Evolutionary conservation across 2,329 filamentous ascomycete species (phyloP).

Genomic region (Colletotrichum godetiae): DNA sequence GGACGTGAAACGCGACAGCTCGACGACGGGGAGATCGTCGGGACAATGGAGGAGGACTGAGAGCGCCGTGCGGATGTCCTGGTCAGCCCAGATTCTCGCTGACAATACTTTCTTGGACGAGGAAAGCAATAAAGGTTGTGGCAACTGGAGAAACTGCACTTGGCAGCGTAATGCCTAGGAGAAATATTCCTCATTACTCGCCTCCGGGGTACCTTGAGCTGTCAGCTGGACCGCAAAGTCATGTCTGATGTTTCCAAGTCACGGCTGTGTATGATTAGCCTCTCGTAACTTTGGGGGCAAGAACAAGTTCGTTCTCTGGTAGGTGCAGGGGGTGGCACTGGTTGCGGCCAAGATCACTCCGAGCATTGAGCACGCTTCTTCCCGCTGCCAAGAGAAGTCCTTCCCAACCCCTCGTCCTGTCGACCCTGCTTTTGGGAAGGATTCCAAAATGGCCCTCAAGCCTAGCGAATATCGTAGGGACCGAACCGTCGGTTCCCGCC

Average conservation of each 20-base stretch:
- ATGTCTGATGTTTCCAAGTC: background rate
- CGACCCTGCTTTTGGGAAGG: background rate
- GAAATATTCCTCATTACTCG: background rate
- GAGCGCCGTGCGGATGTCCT: background rate
- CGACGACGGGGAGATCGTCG: slow-evolving; percentile 16
- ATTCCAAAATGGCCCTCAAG: slow-evolving; percentile 3
- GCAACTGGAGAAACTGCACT: background rate
- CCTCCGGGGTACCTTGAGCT: background rate
- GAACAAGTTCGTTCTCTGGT: background rate
- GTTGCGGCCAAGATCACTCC: slow-evolving; percentile 3
- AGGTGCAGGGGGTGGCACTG: slow-evolving; percentile 9
- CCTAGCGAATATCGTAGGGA: background rate
- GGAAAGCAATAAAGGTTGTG: background rate
- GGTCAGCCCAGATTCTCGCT: background rate
- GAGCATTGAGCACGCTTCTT: background rate
- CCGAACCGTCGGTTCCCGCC: background rate
- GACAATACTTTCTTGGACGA: background rate
- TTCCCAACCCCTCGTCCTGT: background rate
- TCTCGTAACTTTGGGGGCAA: background rate
- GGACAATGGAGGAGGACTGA: slow-evolving; percentile 26
- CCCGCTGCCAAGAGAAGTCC: slow-evolving; percentile 10
- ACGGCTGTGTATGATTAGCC: background rate
- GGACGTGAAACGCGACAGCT: slow-evolving; percentile 32
- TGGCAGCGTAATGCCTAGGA: slow-evolving; percentile 11
- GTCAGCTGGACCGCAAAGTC: background rate